phyloP scores from a whole-genome alignment of 805 yeast species.

The Sugiyamaella floridensis region DNA sequence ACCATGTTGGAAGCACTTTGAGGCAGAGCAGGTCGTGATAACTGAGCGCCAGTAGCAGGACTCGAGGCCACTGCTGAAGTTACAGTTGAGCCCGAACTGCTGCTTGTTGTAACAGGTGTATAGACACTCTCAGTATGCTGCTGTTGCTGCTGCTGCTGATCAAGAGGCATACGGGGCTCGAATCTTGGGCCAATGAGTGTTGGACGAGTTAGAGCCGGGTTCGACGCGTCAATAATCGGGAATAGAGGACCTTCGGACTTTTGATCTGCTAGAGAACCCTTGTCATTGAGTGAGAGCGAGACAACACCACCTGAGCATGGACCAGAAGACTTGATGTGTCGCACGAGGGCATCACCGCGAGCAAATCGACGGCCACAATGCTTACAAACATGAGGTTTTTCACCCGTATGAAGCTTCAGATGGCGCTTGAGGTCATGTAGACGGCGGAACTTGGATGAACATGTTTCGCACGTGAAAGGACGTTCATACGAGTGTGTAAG shows the following conservation, averaged over 20 bases:
- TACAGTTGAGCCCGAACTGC: neutral
- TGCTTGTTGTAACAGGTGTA: neutral
- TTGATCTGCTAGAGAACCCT: neutral
- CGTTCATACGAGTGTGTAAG: slow-evolving; percentile 59
- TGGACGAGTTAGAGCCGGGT: slow-evolving; percentile 6
- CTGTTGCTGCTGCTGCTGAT: neutral
- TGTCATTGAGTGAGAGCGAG: neutral
- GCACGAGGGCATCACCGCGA: slow-evolving; percentile 64
- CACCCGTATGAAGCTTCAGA: slow-evolving; percentile 68
- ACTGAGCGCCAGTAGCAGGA: neutral
- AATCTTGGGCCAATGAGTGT: slow-evolving; percentile 7
- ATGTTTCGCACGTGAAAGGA: slow-evolving; percentile 57
- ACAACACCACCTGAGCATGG: slow-evolving; percentile 23
- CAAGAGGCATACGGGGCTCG: slow-evolving; percentile 1
- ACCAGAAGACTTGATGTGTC: slow-evolving; percentile 51
- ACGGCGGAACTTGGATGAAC: slow-evolving; percentile 59
- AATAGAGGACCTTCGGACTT: neutral
- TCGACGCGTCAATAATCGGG: slow-evolving; percentile 3
- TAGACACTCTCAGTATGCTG: too few relatives aligned
- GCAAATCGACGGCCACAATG: slow-evolving; percentile 62
- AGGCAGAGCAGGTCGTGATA: neutral
- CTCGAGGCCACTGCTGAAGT: neutral
- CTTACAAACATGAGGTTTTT: slow-evolving; percentile 56
- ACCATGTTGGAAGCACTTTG: neutral
- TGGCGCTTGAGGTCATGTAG: slow-evolving; percentile 74